A percentile compares a stretch with the other conserved stretches of the same genome.
phyloP scores from a whole-genome alignment of 768 basidiomycete species.

The Termitomyces sp. region DNA sequence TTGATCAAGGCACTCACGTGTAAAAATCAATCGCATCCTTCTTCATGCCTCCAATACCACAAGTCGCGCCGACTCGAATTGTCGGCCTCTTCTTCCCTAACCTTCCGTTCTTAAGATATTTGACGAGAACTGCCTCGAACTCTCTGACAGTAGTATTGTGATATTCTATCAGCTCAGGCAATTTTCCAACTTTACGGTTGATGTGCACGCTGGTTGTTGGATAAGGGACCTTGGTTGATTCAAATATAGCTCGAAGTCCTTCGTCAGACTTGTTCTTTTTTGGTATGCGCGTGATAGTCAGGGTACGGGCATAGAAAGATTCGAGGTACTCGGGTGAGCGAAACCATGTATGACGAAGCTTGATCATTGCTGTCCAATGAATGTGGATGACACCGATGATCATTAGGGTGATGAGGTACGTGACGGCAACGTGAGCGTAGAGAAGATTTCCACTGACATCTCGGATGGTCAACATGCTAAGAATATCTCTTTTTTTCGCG shows the following conservation, averaged over 20 bases:
- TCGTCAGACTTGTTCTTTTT: conserved; percentile 83
- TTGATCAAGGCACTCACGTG: conserved; percentile 51
- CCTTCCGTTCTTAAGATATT: conserved; percentile 81
- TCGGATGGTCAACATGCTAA: conserved; percentile 84
- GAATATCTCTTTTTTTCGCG: conserved; percentile 48
- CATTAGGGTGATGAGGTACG: conserved; percentile 76
- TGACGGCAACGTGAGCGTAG: conserved; percentile 81
- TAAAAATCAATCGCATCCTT: conserved; percentile 94
- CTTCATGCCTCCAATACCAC: conserved; percentile 81
- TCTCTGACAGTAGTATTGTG: conserved; percentile 94
- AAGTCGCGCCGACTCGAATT: conserved; percentile 71
- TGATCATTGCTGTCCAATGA: conserved; percentile 78
- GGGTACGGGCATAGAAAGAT: conserved; percentile 91
- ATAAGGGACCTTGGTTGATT: conserved; percentile 75
- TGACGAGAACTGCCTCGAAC: conserved; percentile 85
- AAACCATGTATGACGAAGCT: conserved; percentile 84
- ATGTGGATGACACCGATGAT: conserved; percentile 69
- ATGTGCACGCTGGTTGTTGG: conserved; percentile 91
- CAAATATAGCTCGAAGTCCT: conserved; percentile 76
- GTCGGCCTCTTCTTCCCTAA: conserved; percentile 80
- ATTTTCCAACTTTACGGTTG: conserved; percentile 79
- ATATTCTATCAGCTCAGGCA: conserved; percentile 88
- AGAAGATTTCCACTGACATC: conserved; percentile 70
- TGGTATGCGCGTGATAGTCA: conserved; percentile 77
- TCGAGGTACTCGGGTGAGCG: conserved; percentile 83